A percentile compares a stretch with the other conserved stretches of the same genome.
Conservation (phyloP, 352 stramenopile species). For the Phytopythium chamaehyphon region DNA sequence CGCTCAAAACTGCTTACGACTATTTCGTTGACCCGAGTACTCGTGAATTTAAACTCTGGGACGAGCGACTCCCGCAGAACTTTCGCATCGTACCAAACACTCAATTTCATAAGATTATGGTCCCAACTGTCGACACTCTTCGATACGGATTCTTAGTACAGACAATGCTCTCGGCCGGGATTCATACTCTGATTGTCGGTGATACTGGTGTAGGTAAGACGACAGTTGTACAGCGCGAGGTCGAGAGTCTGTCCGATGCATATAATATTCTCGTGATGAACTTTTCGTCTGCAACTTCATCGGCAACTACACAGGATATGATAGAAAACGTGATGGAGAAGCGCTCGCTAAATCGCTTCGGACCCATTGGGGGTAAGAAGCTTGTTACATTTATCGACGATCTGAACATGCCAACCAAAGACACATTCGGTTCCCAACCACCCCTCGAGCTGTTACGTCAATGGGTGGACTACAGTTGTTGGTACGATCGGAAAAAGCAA, state of each 20-base stretch:
- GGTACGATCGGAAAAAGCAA: constrained; percentile 91
- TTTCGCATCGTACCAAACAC: constrained; percentile 69
- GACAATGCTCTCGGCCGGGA: constrained; percentile 65
- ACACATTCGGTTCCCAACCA: constrained; percentile 89
- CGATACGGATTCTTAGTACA: constrained; percentile 81
- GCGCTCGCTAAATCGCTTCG: constrained; percentile 84
- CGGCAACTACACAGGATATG: constrained; percentile 84
- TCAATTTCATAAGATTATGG: constrained; percentile 85
- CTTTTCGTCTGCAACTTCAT: constrained; percentile 88
- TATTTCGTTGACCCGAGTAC: constrained; percentile 86
- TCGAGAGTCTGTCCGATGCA: constrained; percentile 75
- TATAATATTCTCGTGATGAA: constrained; percentile 84
- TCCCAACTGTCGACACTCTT: constrained; percentile 83
- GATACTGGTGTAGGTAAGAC: constrained; percentile 91
- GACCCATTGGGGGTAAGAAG: constrained; percentile 82
- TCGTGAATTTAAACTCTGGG: constrained; percentile 83
- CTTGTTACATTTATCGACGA: constrained; percentile 92
- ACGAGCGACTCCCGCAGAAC: constrained; percentile 75
- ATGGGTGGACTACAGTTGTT: constrained; percentile 91
- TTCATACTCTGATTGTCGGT: constrained; percentile 85
- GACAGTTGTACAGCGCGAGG: constrained; percentile 75
- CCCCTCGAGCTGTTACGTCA: constrained; percentile 89
- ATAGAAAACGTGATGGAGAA: constrained; percentile 92
- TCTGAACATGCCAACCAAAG: constrained; percentile 91
- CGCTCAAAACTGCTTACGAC: constrained; percentile 91